Evolutionary conservation across 2,329 filamentous ascomycete genomes (phyloP).

Genomic region (Cadophora sp.): DNA sequence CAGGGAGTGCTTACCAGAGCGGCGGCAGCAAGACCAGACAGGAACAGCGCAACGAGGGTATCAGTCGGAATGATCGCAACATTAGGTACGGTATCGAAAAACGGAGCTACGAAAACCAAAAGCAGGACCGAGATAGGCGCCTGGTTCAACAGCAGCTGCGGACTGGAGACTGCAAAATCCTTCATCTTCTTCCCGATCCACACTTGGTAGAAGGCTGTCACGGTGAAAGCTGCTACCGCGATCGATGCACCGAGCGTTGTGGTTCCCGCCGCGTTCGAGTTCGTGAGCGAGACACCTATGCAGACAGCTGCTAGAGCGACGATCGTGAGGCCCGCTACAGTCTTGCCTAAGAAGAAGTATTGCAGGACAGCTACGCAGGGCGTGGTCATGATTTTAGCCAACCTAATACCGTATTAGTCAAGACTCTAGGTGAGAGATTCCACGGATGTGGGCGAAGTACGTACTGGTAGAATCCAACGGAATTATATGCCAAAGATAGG

Average conservation of each 20-base stretch:
- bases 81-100: slow-evolving; percentile 49
- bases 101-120: slow-evolving; percentile 51
- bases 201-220: slow-evolving; percentile 55
- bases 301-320: slow-evolving; percentile 51
- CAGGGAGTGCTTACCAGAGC: slow-evolving; percentile 40
- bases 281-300: slow-evolving; percentile 53
- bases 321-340: slow-evolving; percentile 50
- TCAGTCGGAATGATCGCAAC: slow-evolving; percentile 46
- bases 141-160: slow-evolving; percentile 54
- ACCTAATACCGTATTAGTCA: slow-evolving; percentile 31
- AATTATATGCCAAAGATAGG: slow-evolving; percentile 53
- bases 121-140: slow-evolving; percentile 53
- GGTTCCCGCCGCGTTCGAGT: slow-evolving; percentile 48
- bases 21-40: slow-evolving; percentile 52
- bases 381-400: slow-evolving; percentile 57
- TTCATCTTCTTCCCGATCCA: slow-evolving; percentile 57
- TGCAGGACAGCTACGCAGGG: slow-evolving; percentile 54
- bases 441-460: background rate
- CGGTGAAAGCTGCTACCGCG: slow-evolving; percentile 51
- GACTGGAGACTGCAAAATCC: slow-evolving; percentile 51
- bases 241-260: slow-evolving; percentile 52
- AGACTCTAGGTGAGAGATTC: background rate
- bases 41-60: slow-evolving; percentile 49
- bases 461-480: slow-evolving; percentile 54
- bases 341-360: slow-evolving; percentile 52